Percentiles rank a stretch among this genome's conserved stretches.
Conservation (phyloP, 495 filamentous ascomycete species). For the Parathielavia hyrcaniae region DNA sequence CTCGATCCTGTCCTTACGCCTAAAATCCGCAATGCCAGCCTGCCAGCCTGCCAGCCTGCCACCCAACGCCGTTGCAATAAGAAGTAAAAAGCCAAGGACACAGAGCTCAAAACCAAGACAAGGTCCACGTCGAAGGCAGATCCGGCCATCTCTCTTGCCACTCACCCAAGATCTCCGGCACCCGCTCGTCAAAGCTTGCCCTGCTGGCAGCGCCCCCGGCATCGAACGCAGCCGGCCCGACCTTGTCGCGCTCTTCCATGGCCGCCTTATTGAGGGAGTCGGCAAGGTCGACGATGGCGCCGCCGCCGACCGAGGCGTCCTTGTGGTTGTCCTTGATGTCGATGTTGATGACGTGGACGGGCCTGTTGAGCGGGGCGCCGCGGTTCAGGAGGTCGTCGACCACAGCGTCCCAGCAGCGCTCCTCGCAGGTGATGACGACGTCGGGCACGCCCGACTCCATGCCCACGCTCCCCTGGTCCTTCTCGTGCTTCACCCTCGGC, state of each 20-base stretch:
- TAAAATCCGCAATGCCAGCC: neutral
- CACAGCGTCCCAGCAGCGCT: slow-evolving; percentile 97
- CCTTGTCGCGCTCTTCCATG: slow-evolving; percentile 60
- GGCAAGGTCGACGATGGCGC: slow-evolving; percentile 87
- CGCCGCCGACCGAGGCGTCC: slow-evolving; percentile 84
- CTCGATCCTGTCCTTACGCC: slow-evolving; percentile 5
- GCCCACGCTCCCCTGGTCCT: slow-evolving; percentile 66
- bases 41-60: no score
- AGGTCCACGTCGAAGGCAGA: slow-evolving; percentile 84
- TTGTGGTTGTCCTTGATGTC: slow-evolving; percentile 99
- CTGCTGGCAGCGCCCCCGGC: slow-evolving; percentile 60
- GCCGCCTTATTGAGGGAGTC: slow-evolving; percentile 80
- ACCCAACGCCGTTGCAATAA: slow-evolving; percentile 2
- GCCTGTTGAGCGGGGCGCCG: slow-evolving; percentile 74
- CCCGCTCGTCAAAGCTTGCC: slow-evolving; percentile 79
- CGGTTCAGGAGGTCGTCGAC: slow-evolving; percentile 86
- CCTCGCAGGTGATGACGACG: slow-evolving; percentile 94
- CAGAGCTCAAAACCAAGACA: slow-evolving; percentile 76
- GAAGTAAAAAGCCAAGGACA: slow-evolving; percentile 5
- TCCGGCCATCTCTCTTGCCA: slow-evolving; percentile 97
- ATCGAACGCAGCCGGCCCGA: slow-evolving; percentile 60
- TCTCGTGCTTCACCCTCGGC: slow-evolving; percentile 60
- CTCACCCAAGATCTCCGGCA: slow-evolving; percentile 85
- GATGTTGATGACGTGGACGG: slow-evolving; percentile 95
- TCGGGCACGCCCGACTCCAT: slow-evolving; percentile 89